Percentiles rank a stretch among this genome's conserved stretches.
phyloP scores from a whole-genome alignment of 23 red algal genomes.

The Gracilariopsis chorda region DNA sequence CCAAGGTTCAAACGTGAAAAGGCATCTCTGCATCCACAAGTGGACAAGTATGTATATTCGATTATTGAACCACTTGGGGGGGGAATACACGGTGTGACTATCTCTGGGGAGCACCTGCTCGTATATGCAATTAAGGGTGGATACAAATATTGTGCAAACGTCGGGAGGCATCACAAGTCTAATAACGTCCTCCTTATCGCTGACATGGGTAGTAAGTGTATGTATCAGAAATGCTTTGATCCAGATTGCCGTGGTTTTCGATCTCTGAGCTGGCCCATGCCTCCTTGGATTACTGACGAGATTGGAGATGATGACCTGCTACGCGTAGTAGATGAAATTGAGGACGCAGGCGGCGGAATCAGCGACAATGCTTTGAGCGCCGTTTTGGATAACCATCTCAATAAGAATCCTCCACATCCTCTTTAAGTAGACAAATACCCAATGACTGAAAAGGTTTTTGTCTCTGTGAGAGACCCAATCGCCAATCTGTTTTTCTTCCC shows the following conservation, averaged over 20 bases:
- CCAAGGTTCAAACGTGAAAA: not conserved
- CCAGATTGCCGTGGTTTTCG: slow-evolving; percentile 78
- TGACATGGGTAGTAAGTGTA: slow-evolving; percentile 28
- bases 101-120: slow-evolving; percentile 2
- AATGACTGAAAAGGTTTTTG: too few relatives aligned
- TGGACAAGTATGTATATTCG: slow-evolving; percentile 24
- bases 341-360: not conserved
- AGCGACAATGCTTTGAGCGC: not conserved
- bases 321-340: not conserved
- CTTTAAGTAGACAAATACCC: too few relatives aligned
- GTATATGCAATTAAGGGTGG: slow-evolving; percentile 74
- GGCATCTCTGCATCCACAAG: not conserved
- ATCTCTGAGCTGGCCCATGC: slow-evolving; percentile 31
- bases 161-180: slow-evolving; percentile 81
- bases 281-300: not conserved
- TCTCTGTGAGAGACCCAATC: too few relatives aligned
- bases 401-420: too few relatives aligned
- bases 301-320: not conserved
- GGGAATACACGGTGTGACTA: slow-evolving; percentile 44
- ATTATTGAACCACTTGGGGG: slow-evolving; percentile 10
- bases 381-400: not conserved
- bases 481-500: too few relatives aligned
- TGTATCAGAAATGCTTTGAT: slow-evolving; percentile 82
- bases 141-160: slow-evolving; percentile 71
- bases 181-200: slow-evolving; percentile 78